These are phyloP conservation scores for Endogone sp. DNA, from an alignment of 192 early-diverging fungal genomes.

Conservation along the genomic window DNA sequence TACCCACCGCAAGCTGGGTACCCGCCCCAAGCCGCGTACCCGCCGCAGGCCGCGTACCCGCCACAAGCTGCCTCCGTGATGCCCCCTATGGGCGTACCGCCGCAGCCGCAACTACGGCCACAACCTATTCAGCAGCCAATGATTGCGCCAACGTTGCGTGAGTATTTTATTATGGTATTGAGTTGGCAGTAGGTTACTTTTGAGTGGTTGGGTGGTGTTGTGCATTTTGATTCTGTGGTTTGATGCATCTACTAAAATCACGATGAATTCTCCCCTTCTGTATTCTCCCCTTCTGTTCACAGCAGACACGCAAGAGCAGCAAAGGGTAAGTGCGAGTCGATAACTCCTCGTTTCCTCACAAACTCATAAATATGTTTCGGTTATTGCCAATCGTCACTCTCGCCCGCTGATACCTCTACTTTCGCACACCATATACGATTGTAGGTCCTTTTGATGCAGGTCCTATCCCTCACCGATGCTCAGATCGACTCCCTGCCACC, in stretches of 20 bases:
- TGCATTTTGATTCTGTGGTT: too few species aligned
- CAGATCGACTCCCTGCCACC: conserved; percentile 77
- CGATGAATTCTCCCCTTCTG: too few species aligned
- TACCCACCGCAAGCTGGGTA: conserved; percentile 3
- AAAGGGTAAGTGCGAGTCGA: too few species aligned
- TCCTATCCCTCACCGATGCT: conserved; percentile 76
- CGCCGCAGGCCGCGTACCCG: conserved; percentile 7
- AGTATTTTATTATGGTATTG: neutral
- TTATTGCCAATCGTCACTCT: too few species aligned
- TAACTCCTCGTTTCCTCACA: too few species aligned
- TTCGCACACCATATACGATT: too few species aligned
- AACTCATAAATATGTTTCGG: too few species aligned
- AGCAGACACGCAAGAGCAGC: conserved; percentile 51
- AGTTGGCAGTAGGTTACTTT: too few species aligned
- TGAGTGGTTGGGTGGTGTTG: neutral
- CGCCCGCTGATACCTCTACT: too few species aligned
- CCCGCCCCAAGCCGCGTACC: neutral
- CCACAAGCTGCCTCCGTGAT: neutral
- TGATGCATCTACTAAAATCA: too few species aligned
- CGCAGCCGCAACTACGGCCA: conserved; percentile 4
- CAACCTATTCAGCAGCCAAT: neutral
- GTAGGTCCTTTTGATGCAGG: conserved; percentile 69
- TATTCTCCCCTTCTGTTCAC: conserved; percentile 15
- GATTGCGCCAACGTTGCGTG: conserved; percentile 1
- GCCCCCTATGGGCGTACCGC: conserved; percentile 4